These are phyloP conservation scores for Ceratonia siliqua DNA, from an alignment of 306 rosid genomes.

Conservation along the genomic window DNA sequence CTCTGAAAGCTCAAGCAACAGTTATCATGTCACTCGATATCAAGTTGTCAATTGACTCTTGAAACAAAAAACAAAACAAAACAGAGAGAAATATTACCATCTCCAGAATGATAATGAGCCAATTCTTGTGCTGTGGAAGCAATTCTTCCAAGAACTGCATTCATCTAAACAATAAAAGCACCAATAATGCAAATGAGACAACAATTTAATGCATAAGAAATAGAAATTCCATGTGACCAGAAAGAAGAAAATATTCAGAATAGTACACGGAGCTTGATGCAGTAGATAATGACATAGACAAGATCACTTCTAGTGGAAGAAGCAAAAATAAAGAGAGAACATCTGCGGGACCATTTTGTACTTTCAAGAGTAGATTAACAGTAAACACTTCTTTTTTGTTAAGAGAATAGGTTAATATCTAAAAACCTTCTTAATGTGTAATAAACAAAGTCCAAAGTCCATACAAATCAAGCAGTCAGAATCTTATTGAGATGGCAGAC, in stretches of 20 bases:
- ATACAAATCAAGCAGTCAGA: not conserved
- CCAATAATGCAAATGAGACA: not conserved
- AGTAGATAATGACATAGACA: not conserved
- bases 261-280: not conserved
- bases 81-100: slow-evolving; percentile 52
- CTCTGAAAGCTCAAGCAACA: not conserved
- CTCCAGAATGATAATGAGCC: slow-evolving; percentile 97
- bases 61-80: no score
- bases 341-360: not conserved
- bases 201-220: not conserved
- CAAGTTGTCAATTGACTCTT: not conserved
- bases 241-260: not conserved
- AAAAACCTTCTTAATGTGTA: not conserved
- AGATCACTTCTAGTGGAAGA: not conserved
- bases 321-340: not conserved
- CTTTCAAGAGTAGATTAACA: not conserved
- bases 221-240: not conserved
- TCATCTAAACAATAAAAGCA: slow-evolving; percentile 66
- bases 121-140: slow-evolving; percentile 84
- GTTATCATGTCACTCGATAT: slow-evolving; percentile 7
- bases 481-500: not conserved
- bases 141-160: slow-evolving; percentile 89
- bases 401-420: no score
- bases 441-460: not conserved
- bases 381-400: no score